Percentiles rank a stretch among this genome's conserved stretches.
These are phyloP conservation scores for Notholithocarpus densiflorus DNA, from an alignment of 306 rosid species.

Conservation along the genomic window DNA sequence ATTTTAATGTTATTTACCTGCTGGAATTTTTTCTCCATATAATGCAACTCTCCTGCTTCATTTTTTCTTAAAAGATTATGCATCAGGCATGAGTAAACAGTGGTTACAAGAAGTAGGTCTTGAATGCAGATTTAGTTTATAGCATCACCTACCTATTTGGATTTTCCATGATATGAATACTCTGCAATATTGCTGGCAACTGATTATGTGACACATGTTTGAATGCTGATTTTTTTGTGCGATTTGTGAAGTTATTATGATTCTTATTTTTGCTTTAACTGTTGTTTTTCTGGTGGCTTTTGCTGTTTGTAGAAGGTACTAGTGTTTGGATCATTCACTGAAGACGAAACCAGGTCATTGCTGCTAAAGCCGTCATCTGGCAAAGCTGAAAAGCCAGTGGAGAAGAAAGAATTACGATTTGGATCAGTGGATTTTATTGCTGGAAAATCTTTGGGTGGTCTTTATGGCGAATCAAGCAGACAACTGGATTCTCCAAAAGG, in stretches of 20 bases:
- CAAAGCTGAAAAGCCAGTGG: conserved; percentile 38
- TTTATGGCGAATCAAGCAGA: conserved; percentile 29
- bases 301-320: conserved; percentile 39
- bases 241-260: background rate
- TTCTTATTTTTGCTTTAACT: conserved; percentile 4
- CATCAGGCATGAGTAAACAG: background rate
- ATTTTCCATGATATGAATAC: background rate
- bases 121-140: background rate
- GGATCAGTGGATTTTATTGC: conserved; percentile 55
- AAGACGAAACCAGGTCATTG: conserved; percentile 80
- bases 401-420: conserved; percentile 57
- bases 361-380: conserved; percentile 39
- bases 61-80: background rate
- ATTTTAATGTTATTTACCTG: background rate
- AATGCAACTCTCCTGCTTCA: background rate
- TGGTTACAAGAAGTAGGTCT: background rate
- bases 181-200: background rate
- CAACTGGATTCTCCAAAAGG: conserved; percentile 28
- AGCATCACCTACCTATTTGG: background rate
- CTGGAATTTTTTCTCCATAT: background rate
- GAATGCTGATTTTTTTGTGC: conserved; percentile 1
- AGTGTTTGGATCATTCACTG: conserved; percentile 85
- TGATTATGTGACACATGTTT: background rate
- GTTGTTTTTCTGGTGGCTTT: conserved; percentile 2
- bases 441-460: conserved; percentile 12